Evolutionary conservation across 2,329 filamentous ascomycete genomes (phyloP).

Genomic region (Stylonectria norvegica): DNA sequence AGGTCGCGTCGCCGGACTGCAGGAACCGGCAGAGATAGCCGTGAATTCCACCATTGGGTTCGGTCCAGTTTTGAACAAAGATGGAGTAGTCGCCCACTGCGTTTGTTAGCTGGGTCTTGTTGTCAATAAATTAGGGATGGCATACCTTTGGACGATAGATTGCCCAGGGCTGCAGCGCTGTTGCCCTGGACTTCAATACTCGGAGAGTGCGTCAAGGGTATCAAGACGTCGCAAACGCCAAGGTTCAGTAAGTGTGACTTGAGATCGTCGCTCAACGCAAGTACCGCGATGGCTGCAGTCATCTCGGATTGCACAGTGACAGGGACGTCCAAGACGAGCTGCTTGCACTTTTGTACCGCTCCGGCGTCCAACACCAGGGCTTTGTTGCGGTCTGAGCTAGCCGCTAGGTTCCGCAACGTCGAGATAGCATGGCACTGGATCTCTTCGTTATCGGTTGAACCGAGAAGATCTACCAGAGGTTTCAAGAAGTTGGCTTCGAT

Average conservation of each 20-base stretch:
- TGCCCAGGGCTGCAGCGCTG: constrained; percentile 91
- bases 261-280: constrained; percentile 91
- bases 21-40: constrained; percentile 93
- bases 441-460: constrained; percentile 95
- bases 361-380: constrained; percentile 94
- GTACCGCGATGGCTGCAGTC: constrained; percentile 97
- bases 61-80: constrained; percentile 90
- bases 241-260: constrained; percentile 88
- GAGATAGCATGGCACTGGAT: constrained; percentile 99
- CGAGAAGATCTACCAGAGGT: constrained; percentile 87
- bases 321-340: constrained; percentile 88
- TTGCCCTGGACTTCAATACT: constrained; percentile 99
- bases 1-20: constrained; percentile 90
- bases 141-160: constrained; percentile 92
- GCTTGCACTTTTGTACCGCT: constrained; percentile 97
- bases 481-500: constrained; percentile 96
- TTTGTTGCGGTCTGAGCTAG: constrained; percentile 97
- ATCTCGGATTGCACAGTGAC: constrained; percentile 97
- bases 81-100: constrained; percentile 94
- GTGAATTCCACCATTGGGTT: constrained; percentile 90
- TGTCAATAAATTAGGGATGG: background rate
- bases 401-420: constrained; percentile 89
- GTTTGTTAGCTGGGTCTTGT: constrained; percentile 7
- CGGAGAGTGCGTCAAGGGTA: constrained; percentile 88
- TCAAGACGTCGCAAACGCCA: constrained; percentile 93